Conservation (phyloP, 441 rosid genomes). For the Arabidopsis hybrid region DNA sequence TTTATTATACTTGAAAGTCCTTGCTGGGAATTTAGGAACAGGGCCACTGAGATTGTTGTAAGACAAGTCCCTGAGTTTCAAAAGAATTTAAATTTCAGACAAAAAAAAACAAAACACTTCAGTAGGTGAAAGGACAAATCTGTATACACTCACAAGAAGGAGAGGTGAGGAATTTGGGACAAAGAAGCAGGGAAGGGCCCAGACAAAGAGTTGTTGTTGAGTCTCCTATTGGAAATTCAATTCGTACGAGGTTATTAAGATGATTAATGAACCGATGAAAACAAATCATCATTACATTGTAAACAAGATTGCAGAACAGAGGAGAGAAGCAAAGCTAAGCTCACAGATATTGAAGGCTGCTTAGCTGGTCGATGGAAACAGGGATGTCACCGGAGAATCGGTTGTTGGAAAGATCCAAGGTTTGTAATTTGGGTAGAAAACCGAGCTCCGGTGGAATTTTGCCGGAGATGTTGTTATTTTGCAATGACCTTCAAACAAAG, state of each 20-base stretch:
- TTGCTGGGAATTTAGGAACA: conserved; percentile 78
- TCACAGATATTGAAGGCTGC: conserved; percentile 79
- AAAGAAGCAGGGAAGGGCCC: conserved; percentile 83
- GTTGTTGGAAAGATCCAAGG: conserved; percentile 89
- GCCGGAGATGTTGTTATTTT: conserved; percentile 87
- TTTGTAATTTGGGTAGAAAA: conserved; percentile 68
- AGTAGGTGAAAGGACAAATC: conserved; percentile 35
- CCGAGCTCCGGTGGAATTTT: conserved; percentile 76
- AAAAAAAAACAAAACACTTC: neutral
- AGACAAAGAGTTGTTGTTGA: conserved; percentile 90
- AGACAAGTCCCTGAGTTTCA: conserved; percentile 82
- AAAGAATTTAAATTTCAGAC: neutral
- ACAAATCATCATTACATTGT: conserved; percentile 11
- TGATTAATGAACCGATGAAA: conserved; percentile 17
- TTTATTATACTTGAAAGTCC: conserved; percentile 79
- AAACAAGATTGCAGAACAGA: neutral
- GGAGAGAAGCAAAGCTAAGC: conserved; percentile 22
- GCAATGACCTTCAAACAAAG: conserved; percentile 63
- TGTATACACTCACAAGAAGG: conserved; percentile 84
- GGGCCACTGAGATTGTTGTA: conserved; percentile 88
- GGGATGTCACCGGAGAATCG: conserved; percentile 67
- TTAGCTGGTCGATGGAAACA: conserved; percentile 59
- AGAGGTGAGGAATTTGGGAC: conserved; percentile 75
- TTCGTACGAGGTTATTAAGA: conserved; percentile 33
- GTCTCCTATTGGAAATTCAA: conserved; percentile 70